Base-by-base conservation (phyloP, 345 rosid genomes). In the Rhodamnia rubescens region DNA sequence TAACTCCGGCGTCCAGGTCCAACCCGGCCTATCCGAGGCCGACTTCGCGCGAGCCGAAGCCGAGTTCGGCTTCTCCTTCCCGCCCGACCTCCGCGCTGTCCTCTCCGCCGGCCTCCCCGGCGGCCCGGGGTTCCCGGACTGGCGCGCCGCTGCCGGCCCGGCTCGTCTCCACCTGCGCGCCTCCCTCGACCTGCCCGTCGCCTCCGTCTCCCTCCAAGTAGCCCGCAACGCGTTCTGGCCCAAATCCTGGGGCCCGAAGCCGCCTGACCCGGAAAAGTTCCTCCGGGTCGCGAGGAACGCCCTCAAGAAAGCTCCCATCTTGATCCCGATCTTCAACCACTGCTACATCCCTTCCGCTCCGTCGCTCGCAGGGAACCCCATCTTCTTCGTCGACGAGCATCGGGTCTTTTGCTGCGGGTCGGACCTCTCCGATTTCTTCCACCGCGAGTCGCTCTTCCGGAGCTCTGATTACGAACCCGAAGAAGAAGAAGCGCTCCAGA, bases 331-430 rank as follows among this genome's bases (percentile, higher is more conserved):
- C 78, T 95, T 93, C 88, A 93, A 93, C 90, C 99, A 94, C 56
- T 95, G 98, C 86, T 97, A 94, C 88, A 96, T 97, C 88, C 99
- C 99, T 53, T 94, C 98, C 55, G 92, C 89, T 64, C 99, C 99
- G 20, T 89, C 95, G 59, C 86, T 97, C 81, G 99, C 98, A 4
- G 99, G 99, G 50, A 97, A 97, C 90, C 99, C 99, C 21, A 91
- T 97, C 56, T 97, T 97, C 88, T 97, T 90, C 87, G 91, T 97
- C 51, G 99, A 97, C 69, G 99, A 97, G 89, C 92, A 89, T 86
- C 92, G 95, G 86, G 89, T 97, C 89, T 96, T 96, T 86, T 96
- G 98, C 85, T 97, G 99, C 89, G 99, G 99, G 18, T 92, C 92
- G 85, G 99, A 97, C 92, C 93, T 97, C 16, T 93, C 98, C 2